Base-by-base conservation (phyloP, 78 protist species). In the Anaeramoeba flamelloides region DNA sequence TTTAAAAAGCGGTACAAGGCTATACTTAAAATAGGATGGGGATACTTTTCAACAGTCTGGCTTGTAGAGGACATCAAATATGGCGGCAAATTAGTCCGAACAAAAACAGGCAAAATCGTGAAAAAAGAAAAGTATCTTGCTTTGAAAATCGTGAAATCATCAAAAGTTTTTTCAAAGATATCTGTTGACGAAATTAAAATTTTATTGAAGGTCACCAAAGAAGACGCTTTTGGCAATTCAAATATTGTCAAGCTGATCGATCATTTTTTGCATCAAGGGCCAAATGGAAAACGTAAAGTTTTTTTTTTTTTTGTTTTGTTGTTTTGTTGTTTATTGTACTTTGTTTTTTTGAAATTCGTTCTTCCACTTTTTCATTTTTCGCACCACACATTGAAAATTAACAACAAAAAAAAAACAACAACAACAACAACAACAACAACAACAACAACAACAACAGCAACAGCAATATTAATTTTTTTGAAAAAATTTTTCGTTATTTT, bases 41-140 rank as follows among this genome's bases (percentile, higher is more conserved):
- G 86, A 3, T 36, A 83, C 1, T 83, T 83, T 8, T 79, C 83
- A 31, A 83, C 86, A 34, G 86, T 83, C 41, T 83, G 86, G 86
- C 75, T 83, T 1, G 3, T 40, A 1, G 65, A 17, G 2, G 86
- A 83, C 38, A 26, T 17, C n/a, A n/a, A n/a, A n/a, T n/a, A n/a
- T n/a, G n/a, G n/a, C n/a, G n/a, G n/a, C n/a, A n/a, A n/a, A n/a
- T n/a, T n/a, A n/a, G n/a, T n/a, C n/a, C n/a, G n/a, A n/a, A n/a
- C n/a, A n/a, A n/a, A n/a, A n/a, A n/a, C n/a, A n/a, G n/a, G n/a
- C n/a, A n/a, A n/a, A n/a, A n/a, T n/a, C n/a, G n/a, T n/a, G n/a
- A n/a, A n/a, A 31, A 76, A 37, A 26, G 17, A 76, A 12, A 17
- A 17, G 26, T 41, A 76, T 76, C 77, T 76, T 26, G 78, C 78